A percentile compares a stretch with the other conserved stretches of the same genome.
phyloP scores from a whole-genome alignment of 345 rosid species.

The Heritiera littoralis region DNA sequence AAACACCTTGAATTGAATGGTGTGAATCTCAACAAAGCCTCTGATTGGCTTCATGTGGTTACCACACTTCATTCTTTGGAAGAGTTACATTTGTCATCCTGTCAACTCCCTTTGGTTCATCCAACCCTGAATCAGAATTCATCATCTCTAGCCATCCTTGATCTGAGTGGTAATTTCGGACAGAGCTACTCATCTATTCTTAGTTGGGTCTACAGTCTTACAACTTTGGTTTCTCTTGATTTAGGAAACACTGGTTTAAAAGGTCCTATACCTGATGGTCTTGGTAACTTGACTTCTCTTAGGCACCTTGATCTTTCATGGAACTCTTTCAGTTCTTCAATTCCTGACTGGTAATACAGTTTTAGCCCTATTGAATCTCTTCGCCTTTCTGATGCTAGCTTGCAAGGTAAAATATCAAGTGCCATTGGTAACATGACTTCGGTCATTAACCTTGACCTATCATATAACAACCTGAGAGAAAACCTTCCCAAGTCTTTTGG shows the following conservation, averaged over 20 bases:
- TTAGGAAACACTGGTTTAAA: too few relatives aligned
- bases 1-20: too few relatives aligned
- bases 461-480: conserved; percentile 37
- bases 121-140: conserved; percentile 24
- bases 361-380: too few relatives aligned
- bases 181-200: neutral
- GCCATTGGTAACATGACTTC: conserved; percentile 45
- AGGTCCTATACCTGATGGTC: too few relatives aligned
- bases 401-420: conserved; percentile 14
- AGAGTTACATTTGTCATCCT: conserved; percentile 36
- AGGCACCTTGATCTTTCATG: too few relatives aligned
- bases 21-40: conserved; percentile 24
- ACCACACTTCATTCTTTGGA: conserved; percentile 33
- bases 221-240: too few relatives aligned
- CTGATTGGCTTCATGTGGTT: conserved; percentile 40
- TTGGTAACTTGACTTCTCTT: too few relatives aligned
- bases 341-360: too few relatives aligned
- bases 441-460: conserved; percentile 44
- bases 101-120: conserved; percentile 35
- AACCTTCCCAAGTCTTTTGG: conserved; percentile 49
- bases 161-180: neutral
- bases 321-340: too few relatives aligned
- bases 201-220: conserved; percentile 15
- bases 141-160: conserved; percentile 44
- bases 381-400: too few relatives aligned